A percentile compares a stretch with the other conserved stretches of the same genome.
Evolutionary conservation across 441 rosid species (phyloP).

Genomic region (Gossypium lobatum): DNA sequence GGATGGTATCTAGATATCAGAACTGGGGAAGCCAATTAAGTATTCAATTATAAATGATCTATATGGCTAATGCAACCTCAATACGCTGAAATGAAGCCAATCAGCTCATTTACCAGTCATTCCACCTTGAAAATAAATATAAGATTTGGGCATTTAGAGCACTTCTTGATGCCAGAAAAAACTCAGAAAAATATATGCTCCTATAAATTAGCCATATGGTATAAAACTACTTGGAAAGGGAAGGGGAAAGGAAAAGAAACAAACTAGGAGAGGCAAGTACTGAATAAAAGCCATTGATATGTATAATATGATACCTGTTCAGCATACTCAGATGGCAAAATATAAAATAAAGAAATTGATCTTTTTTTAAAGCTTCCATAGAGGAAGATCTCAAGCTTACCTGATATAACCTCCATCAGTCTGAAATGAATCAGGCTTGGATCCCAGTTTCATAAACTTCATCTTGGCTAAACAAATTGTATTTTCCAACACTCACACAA

Average conservation of each 20-base stretch:
- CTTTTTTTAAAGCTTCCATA: background rate
- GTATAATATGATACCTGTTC: background rate
- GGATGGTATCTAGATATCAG: too few relatives aligned
- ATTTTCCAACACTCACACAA: slow-evolving; percentile 10
- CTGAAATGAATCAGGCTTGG: slow-evolving; percentile 92
- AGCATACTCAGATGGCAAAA: background rate
- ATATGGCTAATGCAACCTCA: background rate
- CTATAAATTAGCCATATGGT: too few relatives aligned
- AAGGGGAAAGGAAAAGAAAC: too few relatives aligned
- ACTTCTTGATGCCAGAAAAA: background rate
- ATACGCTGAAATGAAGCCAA: background rate
- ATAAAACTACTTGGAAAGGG: too few relatives aligned
- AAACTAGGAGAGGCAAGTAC: background rate
- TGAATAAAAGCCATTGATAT: background rate
- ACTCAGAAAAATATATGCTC: background rate
- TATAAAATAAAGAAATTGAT: background rate
- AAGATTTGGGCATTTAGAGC: background rate
- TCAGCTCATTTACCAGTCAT: background rate
- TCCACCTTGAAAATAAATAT: background rate
- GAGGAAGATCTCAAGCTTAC: slow-evolving; percentile 34
- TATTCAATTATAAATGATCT: background rate
- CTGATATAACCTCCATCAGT: slow-evolving; percentile 58
- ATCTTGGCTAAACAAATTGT: slow-evolving; percentile 35
- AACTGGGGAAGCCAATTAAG: too few relatives aligned
- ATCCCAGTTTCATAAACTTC: slow-evolving; percentile 99